phyloP scores from a whole-genome alignment of 805 yeast species.

The Starmerella sirachaensis region DNA sequence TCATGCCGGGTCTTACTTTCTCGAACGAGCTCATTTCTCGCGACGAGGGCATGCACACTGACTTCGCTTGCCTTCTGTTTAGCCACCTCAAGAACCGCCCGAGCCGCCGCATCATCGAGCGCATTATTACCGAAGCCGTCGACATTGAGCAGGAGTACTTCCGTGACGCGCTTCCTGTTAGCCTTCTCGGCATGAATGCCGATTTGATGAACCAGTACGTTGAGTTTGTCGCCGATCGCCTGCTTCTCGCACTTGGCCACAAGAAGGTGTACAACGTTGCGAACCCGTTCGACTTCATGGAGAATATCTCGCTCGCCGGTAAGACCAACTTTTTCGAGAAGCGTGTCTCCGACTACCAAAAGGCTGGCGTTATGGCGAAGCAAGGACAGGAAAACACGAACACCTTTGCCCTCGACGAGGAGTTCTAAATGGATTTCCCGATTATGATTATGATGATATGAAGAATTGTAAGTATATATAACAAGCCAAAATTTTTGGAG shows the following conservation, averaged over 20 bases:
- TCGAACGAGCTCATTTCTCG: conserved; percentile 95
- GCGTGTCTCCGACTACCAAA: conserved; percentile 97
- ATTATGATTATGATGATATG: conserved; percentile 3
- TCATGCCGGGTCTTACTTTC: conserved; percentile 98
- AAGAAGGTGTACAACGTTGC: conserved; percentile 73
- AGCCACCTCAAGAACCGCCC: conserved; percentile 90
- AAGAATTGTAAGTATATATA: no score
- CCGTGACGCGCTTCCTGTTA: conserved; percentile 88
- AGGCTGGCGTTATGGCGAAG: conserved; percentile 96
- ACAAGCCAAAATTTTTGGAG: no score
- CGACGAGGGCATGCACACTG: conserved; percentile 98
- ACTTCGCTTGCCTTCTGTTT: conserved; percentile 90
- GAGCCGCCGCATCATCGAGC: conserved; percentile 60
- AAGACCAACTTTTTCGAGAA: conserved; percentile 98
- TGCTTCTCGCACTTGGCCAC: conserved; percentile 82
- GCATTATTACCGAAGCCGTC: conserved; percentile 90
- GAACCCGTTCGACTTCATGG: conserved; percentile 98
- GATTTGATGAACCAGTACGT: conserved; percentile 94
- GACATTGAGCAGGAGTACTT: conserved; percentile 86
- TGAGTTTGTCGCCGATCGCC: conserved; percentile 94
- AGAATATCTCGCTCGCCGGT: conserved; percentile 95
- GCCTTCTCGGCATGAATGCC: conserved; percentile 89
- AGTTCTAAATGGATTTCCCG: conserved; percentile 44
- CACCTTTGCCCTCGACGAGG: conserved; percentile 81
- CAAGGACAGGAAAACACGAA: conserved; percentile 34